Base-by-base conservation (phyloP, 495 filamentous ascomycete genomes). In the Tuber indicum region DNA sequence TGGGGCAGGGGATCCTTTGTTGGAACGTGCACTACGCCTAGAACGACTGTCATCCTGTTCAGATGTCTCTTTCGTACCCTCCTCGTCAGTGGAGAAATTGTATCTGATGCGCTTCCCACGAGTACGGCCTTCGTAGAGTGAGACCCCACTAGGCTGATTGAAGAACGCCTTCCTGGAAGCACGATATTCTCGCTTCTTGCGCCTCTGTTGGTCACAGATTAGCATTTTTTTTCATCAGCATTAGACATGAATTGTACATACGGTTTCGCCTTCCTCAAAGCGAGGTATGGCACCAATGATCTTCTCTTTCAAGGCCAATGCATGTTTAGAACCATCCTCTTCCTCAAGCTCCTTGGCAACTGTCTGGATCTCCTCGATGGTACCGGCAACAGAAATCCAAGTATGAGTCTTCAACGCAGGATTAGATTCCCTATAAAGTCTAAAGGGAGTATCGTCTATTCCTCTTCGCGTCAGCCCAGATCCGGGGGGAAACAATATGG, bases 31-130 rank as follows among this genome's bases (percentile, higher is more conserved):
- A 41, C 77, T 80, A 7, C 81, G 81, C 36, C 74, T 79, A 73
- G 76, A 71, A 21, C 78, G 72, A n/a, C 70, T 72, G 70, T 75
- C 79, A 73, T 82, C 81, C n/a, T 45, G 77, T 58, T 79, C 81
- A 3, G 77, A 80, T 43, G 72, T 90, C 83, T 97, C 93, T 3
- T 92, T 93, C 73, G 89, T 88, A 49, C 92, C 91, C 32, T 91
- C 91, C 80, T 96, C 93, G 58, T 97, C 94, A 66, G 97, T 94
- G 0, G 94, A 97, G 83, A 92, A 98, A 0, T 94, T 98, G 78
- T 98, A 99, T 83, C 92, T 96, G 84, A 97, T 91, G 70, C 94
- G 91, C 86, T 98, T 98, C 62, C 96, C 96, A 73, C 96, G 89
- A 0, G 96, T 98, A 69, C 96, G 93, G 52, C 96, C 96, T 86